Percentiles rank a stretch among this genome's conserved stretches.
These are phyloP conservation scores for Lecanicillium sp. DNA, from an alignment of 2,329 filamentous ascomycete species.

Conservation along the genomic window DNA sequence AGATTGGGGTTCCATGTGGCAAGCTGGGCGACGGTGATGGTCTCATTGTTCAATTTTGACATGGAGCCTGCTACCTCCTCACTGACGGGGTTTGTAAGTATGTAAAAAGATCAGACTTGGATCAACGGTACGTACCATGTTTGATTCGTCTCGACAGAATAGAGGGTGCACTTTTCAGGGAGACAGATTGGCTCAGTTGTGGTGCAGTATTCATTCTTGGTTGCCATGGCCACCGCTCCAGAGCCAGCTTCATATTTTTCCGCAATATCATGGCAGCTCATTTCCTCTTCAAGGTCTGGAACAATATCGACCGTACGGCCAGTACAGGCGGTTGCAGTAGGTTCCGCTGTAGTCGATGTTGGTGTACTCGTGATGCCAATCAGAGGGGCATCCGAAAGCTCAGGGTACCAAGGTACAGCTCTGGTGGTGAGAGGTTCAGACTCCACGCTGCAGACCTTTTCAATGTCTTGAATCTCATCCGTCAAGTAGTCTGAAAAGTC, in stretches of 20 bases:
- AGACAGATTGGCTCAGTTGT: too few relatives aligned
- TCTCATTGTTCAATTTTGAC: conserved; percentile 3
- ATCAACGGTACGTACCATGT: too few relatives aligned
- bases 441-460: neutral
- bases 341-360: neutral
- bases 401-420: neutral
- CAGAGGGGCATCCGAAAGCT: neutral
- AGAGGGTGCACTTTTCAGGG: too few relatives aligned
- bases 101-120: too few relatives aligned
- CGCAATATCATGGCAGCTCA: too few relatives aligned
- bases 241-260: too few relatives aligned
- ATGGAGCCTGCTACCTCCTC: neutral
- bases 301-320: neutral
- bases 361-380: conserved; percentile 1
- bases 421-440: too few relatives aligned
- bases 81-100: too few relatives aligned
- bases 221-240: too few relatives aligned
- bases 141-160: too few relatives aligned
- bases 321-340: neutral
- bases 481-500: conserved; percentile 5
- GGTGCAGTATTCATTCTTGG: too few relatives aligned
- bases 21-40: conserved; percentile 1
- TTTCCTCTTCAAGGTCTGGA: too few relatives aligned
- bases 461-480: conserved; percentile 7
- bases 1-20: conserved; percentile 9